Evolutionary conservation across 371 early-diverging fungal species (phyloP).

Genomic region (Mucor sp.): DNA sequence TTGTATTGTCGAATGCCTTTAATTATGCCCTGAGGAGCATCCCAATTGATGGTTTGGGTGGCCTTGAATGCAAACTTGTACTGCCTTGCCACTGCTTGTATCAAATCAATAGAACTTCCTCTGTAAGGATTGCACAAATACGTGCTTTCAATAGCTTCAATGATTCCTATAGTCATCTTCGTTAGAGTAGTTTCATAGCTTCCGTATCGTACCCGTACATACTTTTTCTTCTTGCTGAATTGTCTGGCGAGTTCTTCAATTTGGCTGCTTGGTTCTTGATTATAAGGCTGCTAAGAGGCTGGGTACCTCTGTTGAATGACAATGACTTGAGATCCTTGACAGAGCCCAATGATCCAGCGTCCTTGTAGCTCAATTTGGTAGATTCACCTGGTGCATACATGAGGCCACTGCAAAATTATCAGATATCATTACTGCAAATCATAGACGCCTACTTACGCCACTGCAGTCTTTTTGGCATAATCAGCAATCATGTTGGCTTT

Average conservation of each 20-base stretch:
- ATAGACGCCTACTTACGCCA: background rate
- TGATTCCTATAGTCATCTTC: background rate
- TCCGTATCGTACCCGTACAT: background rate
- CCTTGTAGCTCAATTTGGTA: background rate
- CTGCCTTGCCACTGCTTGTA: conserved; percentile 14
- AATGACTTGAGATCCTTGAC: background rate
- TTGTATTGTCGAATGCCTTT: background rate
- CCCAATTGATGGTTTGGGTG: conserved; percentile 4
- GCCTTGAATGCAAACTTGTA: conserved; percentile 10
- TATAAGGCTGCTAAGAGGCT: background rate
- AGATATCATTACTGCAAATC: background rate
- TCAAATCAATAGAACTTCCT: conserved; percentile 9
- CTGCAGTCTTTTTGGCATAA: background rate
- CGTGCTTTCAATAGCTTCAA: conserved; percentile 8
- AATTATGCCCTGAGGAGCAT: background rate
- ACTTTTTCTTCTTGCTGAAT: background rate
- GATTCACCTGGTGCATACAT: background rate
- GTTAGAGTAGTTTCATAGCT: background rate
- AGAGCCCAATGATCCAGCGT: background rate
- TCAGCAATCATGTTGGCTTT: conserved; percentile 9
- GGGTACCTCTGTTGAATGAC: background rate
- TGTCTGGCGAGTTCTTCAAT: background rate
- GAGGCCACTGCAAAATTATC: background rate
- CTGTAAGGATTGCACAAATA: conserved; percentile 16
- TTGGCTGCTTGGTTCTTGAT: background rate